Conservation (phyloP, 2,329 filamentous ascomycete genomes). For the Cryoendolithus antarcticus region DNA sequence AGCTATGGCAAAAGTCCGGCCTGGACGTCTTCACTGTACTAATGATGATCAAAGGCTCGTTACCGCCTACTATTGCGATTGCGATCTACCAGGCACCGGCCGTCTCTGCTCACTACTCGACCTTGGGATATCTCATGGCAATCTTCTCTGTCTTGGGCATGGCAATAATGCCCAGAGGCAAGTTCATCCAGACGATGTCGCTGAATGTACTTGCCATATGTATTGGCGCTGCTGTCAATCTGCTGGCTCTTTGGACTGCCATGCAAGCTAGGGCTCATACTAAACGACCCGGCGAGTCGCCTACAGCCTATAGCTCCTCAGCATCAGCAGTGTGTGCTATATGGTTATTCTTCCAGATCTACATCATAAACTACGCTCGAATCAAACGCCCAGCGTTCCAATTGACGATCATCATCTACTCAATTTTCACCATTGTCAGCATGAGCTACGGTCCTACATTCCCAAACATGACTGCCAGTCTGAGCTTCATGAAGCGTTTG, state of each 20-base stretch:
- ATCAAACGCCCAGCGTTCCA: constrained; percentile 56
- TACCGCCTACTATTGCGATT: constrained; percentile 23
- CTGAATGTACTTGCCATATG: constrained; percentile 46
- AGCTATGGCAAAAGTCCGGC: constrained; percentile 18
- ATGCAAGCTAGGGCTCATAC: constrained; percentile 54
- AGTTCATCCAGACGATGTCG: constrained; percentile 55
- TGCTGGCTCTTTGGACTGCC: constrained; percentile 53
- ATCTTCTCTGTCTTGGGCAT: constrained; percentile 54
- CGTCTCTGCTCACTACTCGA: constrained; percentile 41
- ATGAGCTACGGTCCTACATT: constrained; percentile 52
- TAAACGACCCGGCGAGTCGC: constrained; percentile 17
- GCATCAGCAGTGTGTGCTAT: constrained; percentile 56
- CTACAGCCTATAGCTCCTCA: constrained; percentile 55
- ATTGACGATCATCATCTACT: constrained; percentile 56
- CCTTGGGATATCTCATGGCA: constrained; percentile 49
- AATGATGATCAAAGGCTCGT: constrained; percentile 23
- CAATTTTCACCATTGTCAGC: constrained; percentile 54
- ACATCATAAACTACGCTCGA: constrained; percentile 52
- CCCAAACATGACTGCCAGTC: constrained; percentile 40
- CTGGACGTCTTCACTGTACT: constrained; percentile 20
- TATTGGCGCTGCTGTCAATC: constrained; percentile 42
- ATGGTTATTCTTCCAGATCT: constrained; percentile 62
- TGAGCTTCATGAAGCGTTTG: constrained; percentile 42
- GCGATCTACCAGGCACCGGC: constrained; percentile 32
- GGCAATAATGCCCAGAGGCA: constrained; percentile 56